phyloP scores from a whole-genome alignment of 345 rosid genomes.

The Cardamine chenopodiifolia region DNA sequence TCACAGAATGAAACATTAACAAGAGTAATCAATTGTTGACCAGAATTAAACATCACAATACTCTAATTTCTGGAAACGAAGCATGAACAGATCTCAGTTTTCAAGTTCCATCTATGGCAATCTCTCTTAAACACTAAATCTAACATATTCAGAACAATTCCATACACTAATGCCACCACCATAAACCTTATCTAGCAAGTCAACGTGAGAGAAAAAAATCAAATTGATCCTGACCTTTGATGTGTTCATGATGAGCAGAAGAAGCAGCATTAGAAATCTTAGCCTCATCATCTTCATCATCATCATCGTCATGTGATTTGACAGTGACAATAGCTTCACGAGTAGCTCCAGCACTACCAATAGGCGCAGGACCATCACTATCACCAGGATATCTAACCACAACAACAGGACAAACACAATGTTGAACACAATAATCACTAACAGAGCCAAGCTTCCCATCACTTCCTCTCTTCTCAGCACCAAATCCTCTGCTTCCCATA shows the following conservation, averaged over 20 bases:
- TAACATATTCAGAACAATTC: slow-evolving; percentile 20
- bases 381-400: slow-evolving; percentile 82
- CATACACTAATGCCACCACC: background rate
- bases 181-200: background rate
- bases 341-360: slow-evolving; percentile 33
- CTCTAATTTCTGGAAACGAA: slow-evolving; percentile 4
- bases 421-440: slow-evolving; percentile 92
- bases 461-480: slow-evolving; percentile 76
- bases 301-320: slow-evolving; percentile 35
- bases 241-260: slow-evolving; percentile 36
- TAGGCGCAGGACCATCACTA: slow-evolving; percentile 46
- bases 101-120: slow-evolving; percentile 9
- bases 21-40: background rate
- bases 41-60: slow-evolving; percentile 1
- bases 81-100: background rate
- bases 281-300: slow-evolving; percentile 40
- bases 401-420: slow-evolving; percentile 86
- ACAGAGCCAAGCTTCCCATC: slow-evolving; percentile 90
- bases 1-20: background rate
- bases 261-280: slow-evolving; percentile 33
- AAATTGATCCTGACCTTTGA: slow-evolving; percentile 46
- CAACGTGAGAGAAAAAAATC: background rate
- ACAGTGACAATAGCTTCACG: slow-evolving; percentile 49
- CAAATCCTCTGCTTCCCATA: slow-evolving; percentile 89
- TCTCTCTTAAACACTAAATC: background rate